Evolutionary conservation across 768 basidiomycete species (phyloP).

Genomic region (Leucogyrophana mollusca): DNA sequence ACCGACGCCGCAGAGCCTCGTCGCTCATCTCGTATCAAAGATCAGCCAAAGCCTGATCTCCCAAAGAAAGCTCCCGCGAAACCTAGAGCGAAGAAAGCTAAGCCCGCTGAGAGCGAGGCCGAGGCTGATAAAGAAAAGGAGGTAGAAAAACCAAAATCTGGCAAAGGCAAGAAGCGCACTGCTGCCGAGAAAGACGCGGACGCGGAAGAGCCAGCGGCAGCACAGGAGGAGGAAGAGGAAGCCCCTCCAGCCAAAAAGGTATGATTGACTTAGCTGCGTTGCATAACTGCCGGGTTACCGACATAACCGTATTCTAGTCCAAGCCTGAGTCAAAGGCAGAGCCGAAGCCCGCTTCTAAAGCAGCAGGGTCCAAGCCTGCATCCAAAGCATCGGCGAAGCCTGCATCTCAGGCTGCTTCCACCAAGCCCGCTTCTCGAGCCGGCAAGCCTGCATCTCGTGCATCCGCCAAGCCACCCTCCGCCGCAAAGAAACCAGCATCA

Average conservation of each 20-base stretch:
- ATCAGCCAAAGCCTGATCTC: slow-evolving; percentile 54
- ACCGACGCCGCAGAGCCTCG: slow-evolving; percentile 50
- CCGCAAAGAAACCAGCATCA: slow-evolving; percentile 52
- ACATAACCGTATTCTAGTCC: slow-evolving; percentile 27
- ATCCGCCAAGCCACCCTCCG: slow-evolving; percentile 43
- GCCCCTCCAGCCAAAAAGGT: slow-evolving; percentile 70
- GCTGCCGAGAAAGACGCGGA: slow-evolving; percentile 40
- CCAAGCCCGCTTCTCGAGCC: slow-evolving; percentile 43
- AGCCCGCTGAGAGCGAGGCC: slow-evolving; percentile 39
- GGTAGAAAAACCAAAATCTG: slow-evolving; percentile 42
- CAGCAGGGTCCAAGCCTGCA: slow-evolving; percentile 22
- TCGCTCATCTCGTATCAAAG: slow-evolving; percentile 76
- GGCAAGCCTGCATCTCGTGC: slow-evolving; percentile 39
- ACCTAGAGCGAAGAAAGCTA: slow-evolving; percentile 50
- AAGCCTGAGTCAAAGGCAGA: slow-evolving; percentile 38
- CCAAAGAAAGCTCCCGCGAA: slow-evolving; percentile 64
- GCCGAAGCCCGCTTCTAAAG: slow-evolving; percentile 19
- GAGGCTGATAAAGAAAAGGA: slow-evolving; percentile 38
- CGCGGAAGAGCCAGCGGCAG: slow-evolving; percentile 34
- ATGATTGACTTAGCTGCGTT: slow-evolving; percentile 9
- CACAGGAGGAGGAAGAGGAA: slow-evolving; percentile 32
- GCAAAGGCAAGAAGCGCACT: slow-evolving; percentile 56
- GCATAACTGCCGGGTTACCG: slow-evolving; percentile 1
- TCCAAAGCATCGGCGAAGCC: slow-evolving; percentile 37
- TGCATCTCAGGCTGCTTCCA: slow-evolving; percentile 31